phyloP scores from a whole-genome alignment of 495 filamentous ascomycete species.

The Neurospora tetraspora region DNA sequence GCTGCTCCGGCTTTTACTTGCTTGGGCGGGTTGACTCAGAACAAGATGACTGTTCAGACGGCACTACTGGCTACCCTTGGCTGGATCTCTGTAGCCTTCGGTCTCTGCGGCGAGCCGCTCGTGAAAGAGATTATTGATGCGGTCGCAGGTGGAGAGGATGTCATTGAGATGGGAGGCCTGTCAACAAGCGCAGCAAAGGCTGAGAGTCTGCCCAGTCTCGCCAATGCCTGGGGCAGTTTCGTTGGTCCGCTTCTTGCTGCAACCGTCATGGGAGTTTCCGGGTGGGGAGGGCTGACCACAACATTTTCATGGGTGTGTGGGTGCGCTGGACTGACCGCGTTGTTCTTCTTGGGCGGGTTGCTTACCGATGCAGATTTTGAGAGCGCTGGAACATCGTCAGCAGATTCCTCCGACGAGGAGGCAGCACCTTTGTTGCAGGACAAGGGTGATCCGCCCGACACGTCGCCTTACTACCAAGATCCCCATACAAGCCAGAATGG shows the following conservation, averaged over 20 bases:
- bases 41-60: neutral
- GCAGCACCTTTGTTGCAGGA: slow-evolving; percentile 14
- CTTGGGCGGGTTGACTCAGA: slow-evolving; percentile 3
- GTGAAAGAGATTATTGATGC: slow-evolving; percentile 9
- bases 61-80: slow-evolving; percentile 10
- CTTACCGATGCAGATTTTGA: slow-evolving; percentile 6
- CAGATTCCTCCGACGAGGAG: slow-evolving; percentile 12
- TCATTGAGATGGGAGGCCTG: neutral
- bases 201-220: slow-evolving; percentile 12
- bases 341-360: slow-evolving; percentile 22
- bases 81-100: slow-evolving; percentile 14
- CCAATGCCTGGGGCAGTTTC: slow-evolving; percentile 19
- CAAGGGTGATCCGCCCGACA: neutral
- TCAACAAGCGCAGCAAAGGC: slow-evolving; percentile 7
- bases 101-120: slow-evolving; percentile 17
- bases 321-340: slow-evolving; percentile 5
- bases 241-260: slow-evolving; percentile 18
- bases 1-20: slow-evolving; percentile 12
- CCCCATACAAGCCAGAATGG: neutral
- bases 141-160: neutral
- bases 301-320: slow-evolving; percentile 8
- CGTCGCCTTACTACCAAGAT: neutral
- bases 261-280: slow-evolving; percentile 8
- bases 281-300: slow-evolving; percentile 14
- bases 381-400: neutral